Base-by-base conservation (phyloP, 75 land plant genomes). In the Pseudotsuga menziesii region DNA sequence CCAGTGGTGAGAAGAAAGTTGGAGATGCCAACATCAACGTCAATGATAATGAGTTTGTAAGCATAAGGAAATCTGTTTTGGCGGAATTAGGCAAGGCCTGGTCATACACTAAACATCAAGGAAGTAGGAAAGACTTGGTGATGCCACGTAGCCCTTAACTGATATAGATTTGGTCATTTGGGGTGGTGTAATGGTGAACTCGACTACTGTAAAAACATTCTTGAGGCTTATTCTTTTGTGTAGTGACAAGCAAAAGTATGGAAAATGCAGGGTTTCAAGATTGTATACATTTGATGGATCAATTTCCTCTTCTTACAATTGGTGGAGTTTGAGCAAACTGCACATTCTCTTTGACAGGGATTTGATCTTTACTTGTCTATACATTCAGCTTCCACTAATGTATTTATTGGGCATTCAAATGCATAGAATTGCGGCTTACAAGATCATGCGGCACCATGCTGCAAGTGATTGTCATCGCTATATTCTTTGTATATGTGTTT, bases 121-220 rank as follows among this genome's bases (percentile, higher is more conserved):
- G 88, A 58, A 35, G 81, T 5, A 80, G 84, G n/a, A n/a, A n/a
- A n/a, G n/a, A n/a, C n/a, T n/a, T n/a, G n/a, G n/a, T n/a, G n/a
- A n/a, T n/a, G 76, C 77, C 86, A 88, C 19, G 88, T 80, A 22
- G 86, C 84, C 66, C 80, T 86, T 12, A 86, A 89, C 58, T 89
- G 80, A 87, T 66, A 74, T 56, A 35, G 7, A 44, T 44, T 5
- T 44, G 48, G 48, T 44, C 7, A 44, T 44, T 44, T 44, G 48
- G 48, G 6, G 48, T 44, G 39, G 19, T 4, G 52, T 6, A 36
- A 7, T 20, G 48, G 5, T 39, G 2, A 17, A 39, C 41, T 69
- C 20, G 23, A 20, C 72, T 19, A 20, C 11, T 69, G 8, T 39
- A 69, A 19, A 22, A 69, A 69, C 13, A 39, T 9, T 69, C 48